Base-by-base conservation (phyloP, 2,329 filamentous ascomycete genomes). In the Hypoxylon sp. region DNA sequence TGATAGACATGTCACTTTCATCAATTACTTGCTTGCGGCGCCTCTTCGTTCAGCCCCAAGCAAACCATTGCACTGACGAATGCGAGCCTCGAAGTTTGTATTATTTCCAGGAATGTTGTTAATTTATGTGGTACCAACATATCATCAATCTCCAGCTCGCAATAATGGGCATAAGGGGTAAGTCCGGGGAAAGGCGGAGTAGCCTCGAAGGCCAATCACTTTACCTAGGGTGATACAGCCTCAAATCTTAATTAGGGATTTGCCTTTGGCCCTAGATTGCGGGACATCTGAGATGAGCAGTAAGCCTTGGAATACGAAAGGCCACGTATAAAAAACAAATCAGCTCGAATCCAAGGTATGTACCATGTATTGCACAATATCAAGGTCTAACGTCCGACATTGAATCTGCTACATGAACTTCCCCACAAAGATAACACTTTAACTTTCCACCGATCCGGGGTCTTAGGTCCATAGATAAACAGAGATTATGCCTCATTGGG, bases 401-500 rank as follows among this genome's bases (percentile, higher is more conserved):
- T 30, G 41, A 55, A 55, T 45, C 53, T 53, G 48, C 36, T 62
- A 58, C 46, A 60, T 49, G 34, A 65, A 59, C 59, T 69, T 69
- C 68, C 68, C 68, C 68, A 71, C 68, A 67, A 67, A 64, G 68
- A 69, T 69, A 69, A 64, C 60, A 65, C 63, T 65, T 65, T 55
- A 43, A 64, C 59, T 61, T 61, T 67, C 65, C 65, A 65, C 65
- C 66, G 63, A 68, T 70, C 68, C 68, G 68, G 68, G 68, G 68
- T 70, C 51, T 38, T 25, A 56, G 68, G 48, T 25, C 68, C 65
- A 66, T 63, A 66, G 65, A 69, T 69, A 63, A 58, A 61, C 51
- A 17, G 59, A 23, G 13, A 57, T 49, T 25, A 49, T 69, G 41
- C 66, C 58, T 58, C 11, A 59, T 63, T 67, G 55, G 63, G 63